phyloP scores from a whole-genome alignment of 768 basidiomycete species.

The Dacryopinax spathularia region DNA sequence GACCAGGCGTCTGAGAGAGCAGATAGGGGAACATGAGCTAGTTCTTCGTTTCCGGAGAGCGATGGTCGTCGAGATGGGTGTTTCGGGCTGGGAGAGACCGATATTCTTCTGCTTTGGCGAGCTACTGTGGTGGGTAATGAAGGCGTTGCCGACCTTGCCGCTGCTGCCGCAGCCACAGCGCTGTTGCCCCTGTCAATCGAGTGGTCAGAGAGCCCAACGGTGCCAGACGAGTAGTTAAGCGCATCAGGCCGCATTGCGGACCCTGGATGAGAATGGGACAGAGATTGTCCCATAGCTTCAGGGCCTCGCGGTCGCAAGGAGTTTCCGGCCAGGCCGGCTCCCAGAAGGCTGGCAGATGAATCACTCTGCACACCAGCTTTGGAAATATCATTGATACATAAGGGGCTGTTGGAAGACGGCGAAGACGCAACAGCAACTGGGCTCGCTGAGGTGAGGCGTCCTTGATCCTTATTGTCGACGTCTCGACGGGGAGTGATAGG shows the following conservation, averaged over 20 bases:
- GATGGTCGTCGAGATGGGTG: not conserved
- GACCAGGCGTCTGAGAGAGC: not conserved
- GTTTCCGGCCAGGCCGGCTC: too few relatives aligned
- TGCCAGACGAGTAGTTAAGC: too few relatives aligned
- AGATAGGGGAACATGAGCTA: not conserved
- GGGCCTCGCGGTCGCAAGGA: too few relatives aligned
- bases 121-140: not conserved
- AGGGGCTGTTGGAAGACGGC: not conserved
- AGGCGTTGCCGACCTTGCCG: not conserved
- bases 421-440: not conserved
- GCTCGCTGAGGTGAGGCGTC: not conserved
- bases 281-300: too few relatives aligned
- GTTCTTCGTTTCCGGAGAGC: not conserved
- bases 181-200: too few relatives aligned
- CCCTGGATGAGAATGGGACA: too few relatives aligned
- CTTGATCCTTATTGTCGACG: conserved; percentile 50
- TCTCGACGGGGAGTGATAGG: conserved; percentile 76
- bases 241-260: too few relatives aligned
- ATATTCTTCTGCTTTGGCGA: not conserved
- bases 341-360: not conserved
- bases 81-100: not conserved
- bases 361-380: not conserved
- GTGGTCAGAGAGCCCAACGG: too few relatives aligned
- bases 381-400: not conserved
- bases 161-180: too few relatives aligned